phyloP scores from a whole-genome alignment of 1,139 yeast species.

The Hyphopichia wangnamkhiaoensis region DNA sequence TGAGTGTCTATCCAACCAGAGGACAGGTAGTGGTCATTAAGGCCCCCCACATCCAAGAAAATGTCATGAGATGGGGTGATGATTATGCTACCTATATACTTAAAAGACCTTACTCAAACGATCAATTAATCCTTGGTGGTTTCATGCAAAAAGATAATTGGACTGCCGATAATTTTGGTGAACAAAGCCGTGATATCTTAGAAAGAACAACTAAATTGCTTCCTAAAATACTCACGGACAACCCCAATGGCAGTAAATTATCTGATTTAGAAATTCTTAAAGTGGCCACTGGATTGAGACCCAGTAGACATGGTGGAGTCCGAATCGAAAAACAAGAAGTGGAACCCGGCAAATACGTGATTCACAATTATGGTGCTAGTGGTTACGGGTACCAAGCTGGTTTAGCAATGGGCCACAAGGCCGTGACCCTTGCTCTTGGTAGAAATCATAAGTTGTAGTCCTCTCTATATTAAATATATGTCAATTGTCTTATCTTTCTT shows the following conservation, averaged over 20 bases:
- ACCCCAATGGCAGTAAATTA: constrained; percentile 14
- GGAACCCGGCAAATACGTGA: constrained; percentile 17
- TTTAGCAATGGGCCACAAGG: constrained; percentile 53
- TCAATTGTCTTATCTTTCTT: too few species aligned
- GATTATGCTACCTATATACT: constrained; percentile 63
- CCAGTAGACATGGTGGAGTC: constrained; percentile 65
- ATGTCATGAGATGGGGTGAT: constrained; percentile 52
- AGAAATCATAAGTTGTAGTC: too few species aligned
- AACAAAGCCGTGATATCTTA: constrained; percentile 59
- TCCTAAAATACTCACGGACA: constrained; percentile 52
- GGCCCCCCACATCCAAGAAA: constrained; percentile 56
- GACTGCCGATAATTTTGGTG: constrained; percentile 54
- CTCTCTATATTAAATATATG: too few species aligned
- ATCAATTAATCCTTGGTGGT: constrained; percentile 69
- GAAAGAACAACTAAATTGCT: constrained; percentile 52
- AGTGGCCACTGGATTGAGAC: constrained; percentile 65
- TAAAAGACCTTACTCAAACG: constrained; percentile 64
- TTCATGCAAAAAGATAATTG: constrained; percentile 59
- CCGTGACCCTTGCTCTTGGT: too few species aligned
- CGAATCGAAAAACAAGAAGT: constrained; percentile 52
- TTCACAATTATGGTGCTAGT: constrained; percentile 75
- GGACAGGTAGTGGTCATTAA: constrained; percentile 69
- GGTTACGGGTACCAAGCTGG: constrained; percentile 81
- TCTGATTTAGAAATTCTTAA: constrained; percentile 48
- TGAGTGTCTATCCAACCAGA: constrained; percentile 57